Evolutionary conservation across 1,284 basidiomycete species (phyloP).

Genomic region (Hemileia vastatrix): DNA sequence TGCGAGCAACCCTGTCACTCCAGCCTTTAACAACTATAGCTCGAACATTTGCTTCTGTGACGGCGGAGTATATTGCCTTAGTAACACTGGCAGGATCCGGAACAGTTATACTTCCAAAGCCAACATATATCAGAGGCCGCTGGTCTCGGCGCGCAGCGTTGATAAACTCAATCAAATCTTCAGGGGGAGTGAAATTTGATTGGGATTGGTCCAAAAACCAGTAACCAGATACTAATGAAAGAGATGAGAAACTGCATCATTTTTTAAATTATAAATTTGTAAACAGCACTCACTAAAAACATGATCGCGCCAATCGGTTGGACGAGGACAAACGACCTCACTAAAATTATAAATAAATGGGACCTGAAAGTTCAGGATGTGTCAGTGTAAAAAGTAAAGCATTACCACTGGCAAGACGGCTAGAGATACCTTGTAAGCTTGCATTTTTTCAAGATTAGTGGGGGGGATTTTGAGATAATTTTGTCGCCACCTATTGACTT

Average conservation of each 20-base stretch:
- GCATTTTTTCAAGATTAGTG: conserved; percentile 55
- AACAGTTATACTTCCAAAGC: conserved; percentile 60
- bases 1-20: conserved; percentile 28
- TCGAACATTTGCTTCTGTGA: conserved; percentile 32
- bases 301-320: conserved; percentile 91
- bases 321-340: conserved; percentile 62
- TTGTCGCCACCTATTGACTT: conserved; percentile 87
- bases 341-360: conserved; percentile 42
- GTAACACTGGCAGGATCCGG: conserved; percentile 16
- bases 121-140: conserved; percentile 93
- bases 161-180: conserved; percentile 71
- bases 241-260: neutral
- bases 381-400: neutral
- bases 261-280: conserved; percentile 28
- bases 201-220: conserved; percentile 89
- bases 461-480: conserved; percentile 62
- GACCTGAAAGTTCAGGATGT: conserved; percentile 13
- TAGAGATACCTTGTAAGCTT: conserved; percentile 12
- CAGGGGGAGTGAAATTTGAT: conserved; percentile 71
- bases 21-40: conserved; percentile 42
- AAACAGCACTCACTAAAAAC: conserved; percentile 54
- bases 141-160: conserved; percentile 59
- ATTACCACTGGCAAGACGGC: neutral
- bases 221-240: conserved; percentile 54
- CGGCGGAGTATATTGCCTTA: conserved; percentile 27